Base-by-base conservation (phyloP, 2,329 filamentous ascomycete species). In the Clonostachys byssicola region DNA sequence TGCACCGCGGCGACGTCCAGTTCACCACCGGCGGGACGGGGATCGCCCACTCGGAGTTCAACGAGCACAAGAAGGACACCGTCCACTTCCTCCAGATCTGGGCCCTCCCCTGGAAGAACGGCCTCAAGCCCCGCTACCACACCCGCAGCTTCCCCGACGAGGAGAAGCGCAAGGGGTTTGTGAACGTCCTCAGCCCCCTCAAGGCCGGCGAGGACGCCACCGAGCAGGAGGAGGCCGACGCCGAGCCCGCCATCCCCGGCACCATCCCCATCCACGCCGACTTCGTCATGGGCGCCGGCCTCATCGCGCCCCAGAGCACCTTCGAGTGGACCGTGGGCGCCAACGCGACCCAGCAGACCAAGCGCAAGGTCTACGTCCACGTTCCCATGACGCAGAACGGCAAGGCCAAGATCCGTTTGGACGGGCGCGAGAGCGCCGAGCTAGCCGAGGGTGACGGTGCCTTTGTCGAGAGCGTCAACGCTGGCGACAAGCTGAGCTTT, bases 61-160 rank as follows among this genome's bases (percentile, higher is more conserved):
- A 92, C 66, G 84, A 94, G 67, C 83, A 89, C 62, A 63, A 71
- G 46, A 68, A 77, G 13, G 80, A 88, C 41, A 81, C 86, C 20
- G 86, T 89, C 12, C 89, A 95, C 62, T 95, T 95, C 61, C 70
- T 95, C 34, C 90, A 95, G 67, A 95, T 95, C 57, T 95, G 89
- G 90, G 89, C 85, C 2, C 72, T 89, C 44, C 89, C 89, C 0
- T 92, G 89, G 79, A 83, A 83, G 63, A 70, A 75, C 18, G 85
- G 88, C 1, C 73, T 95, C 43, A 75, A 76, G 42, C 90, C 90
- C 2, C 75, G 79, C 38, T 95, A 95, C 62, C 86, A 90, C 64
- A 94, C 88, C 5, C 76, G 74, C 50, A 78, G 80, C 52, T 95
- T 90, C 56, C 67, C 73, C 44, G 89, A 95, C 43, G 86, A 83